Percentiles rank a stretch among this genome's conserved stretches.
phyloP scores from a whole-genome alignment of 768 basidiomycete species.

The Agaricus sinodeliciosus region DNA sequence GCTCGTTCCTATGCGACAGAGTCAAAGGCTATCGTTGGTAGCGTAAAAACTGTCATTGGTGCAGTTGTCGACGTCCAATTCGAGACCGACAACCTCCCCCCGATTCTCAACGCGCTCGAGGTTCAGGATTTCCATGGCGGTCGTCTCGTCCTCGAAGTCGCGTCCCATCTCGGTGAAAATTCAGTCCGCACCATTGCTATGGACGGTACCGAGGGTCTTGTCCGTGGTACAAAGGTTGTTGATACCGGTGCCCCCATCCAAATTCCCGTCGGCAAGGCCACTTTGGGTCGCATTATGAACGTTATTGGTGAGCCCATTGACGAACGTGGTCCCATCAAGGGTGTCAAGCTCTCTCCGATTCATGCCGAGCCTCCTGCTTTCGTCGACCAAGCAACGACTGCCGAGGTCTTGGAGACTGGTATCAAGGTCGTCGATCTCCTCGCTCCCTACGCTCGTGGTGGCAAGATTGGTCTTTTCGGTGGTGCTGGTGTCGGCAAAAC shows the following conservation, averaged over 20 bases:
- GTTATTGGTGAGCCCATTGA: slow-evolving; percentile 99
- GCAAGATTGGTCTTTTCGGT: slow-evolving; percentile 99
- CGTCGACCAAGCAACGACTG: slow-evolving; percentile 98
- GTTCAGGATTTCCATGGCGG: slow-evolving; percentile 91
- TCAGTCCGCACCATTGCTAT: slow-evolving; percentile 99
- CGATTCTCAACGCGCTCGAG: slow-evolving; percentile 98
- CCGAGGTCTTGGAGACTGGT: slow-evolving; percentile 98
- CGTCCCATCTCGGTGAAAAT: slow-evolving; percentile 98
- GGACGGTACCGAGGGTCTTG: slow-evolving; percentile 99
- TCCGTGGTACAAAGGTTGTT: slow-evolving; percentile 94
- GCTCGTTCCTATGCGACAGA: slow-evolving; percentile 91
- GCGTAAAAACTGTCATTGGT: slow-evolving; percentile 99
- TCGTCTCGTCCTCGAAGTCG: slow-evolving; percentile 98
- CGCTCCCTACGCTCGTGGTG: slow-evolving; percentile 99
- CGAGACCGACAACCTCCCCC: slow-evolving; percentile 89
- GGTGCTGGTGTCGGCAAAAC: slow-evolving; percentile 99
- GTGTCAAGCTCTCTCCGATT: slow-evolving; percentile 86
- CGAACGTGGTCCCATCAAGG: slow-evolving; percentile 98
- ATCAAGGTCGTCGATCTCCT: slow-evolving; percentile 99
- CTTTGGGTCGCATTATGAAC: slow-evolving; percentile 99
- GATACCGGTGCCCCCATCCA: slow-evolving; percentile 96
- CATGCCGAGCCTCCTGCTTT: slow-evolving; percentile 97
- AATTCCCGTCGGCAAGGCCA: slow-evolving; percentile 92
- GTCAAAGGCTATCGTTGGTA: slow-evolving; percentile 62
- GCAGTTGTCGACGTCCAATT: slow-evolving; percentile 99